A percentile compares a stretch with the other conserved stretches of the same genome.
Conservation (phyloP, 2,329 filamentous ascomycete genomes). For the Septoria petroselini region DNA sequence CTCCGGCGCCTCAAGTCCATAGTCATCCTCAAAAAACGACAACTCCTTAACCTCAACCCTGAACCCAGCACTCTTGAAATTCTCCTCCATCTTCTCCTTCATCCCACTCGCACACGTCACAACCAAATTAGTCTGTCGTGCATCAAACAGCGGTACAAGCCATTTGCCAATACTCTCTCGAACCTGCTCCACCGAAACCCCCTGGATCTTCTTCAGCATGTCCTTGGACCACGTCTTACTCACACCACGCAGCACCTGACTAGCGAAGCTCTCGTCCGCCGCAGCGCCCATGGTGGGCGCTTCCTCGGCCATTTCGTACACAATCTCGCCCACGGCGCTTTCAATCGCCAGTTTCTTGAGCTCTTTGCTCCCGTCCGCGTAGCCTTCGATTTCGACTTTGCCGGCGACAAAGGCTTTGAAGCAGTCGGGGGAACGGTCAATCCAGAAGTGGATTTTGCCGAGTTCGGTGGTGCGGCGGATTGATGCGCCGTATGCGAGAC, state of each 20-base stretch:
- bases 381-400: constrained; percentile 68
- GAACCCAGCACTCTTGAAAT: constrained; percentile 74
- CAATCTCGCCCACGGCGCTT: constrained; percentile 84
- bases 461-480: constrained; percentile 76
- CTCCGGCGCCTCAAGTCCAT: constrained; percentile 67
- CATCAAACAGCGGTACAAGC: constrained; percentile 74
- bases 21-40: constrained; percentile 82
- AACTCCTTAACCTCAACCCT: constrained; percentile 70
- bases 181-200: constrained; percentile 73
- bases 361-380: constrained; percentile 66
- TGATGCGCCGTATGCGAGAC: constrained; percentile 83
- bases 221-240: constrained; percentile 73
- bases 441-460: constrained; percentile 76
- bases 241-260: constrained; percentile 73
- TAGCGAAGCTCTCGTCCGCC: constrained; percentile 77
- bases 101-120: constrained; percentile 84
- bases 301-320: constrained; percentile 81
- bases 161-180: constrained; percentile 69
- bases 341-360: constrained; percentile 83
- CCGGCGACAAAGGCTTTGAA: constrained; percentile 80
- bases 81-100: constrained; percentile 73
- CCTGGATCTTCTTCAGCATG: constrained; percentile 72
- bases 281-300: constrained; percentile 81
- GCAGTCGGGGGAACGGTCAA: constrained; percentile 87
- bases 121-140: constrained; percentile 77